A percentile compares a stretch with the other conserved stretches of the same genome.
These are phyloP conservation scores for Orbilia javanica DNA, from an alignment of 2,329 filamentous ascomycete genomes.

Conservation along the genomic window DNA sequence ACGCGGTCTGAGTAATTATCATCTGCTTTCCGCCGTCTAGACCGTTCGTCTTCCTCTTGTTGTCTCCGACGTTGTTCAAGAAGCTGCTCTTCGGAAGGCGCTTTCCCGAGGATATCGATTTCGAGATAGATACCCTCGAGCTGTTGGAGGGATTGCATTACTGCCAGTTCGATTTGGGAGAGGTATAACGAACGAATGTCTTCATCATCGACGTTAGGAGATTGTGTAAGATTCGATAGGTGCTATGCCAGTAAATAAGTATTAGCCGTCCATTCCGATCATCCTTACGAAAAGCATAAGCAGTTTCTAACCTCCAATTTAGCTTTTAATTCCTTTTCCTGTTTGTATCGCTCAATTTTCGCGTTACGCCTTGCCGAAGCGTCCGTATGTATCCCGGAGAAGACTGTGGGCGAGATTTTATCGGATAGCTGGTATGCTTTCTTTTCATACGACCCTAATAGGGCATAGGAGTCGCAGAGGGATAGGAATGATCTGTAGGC, in stretches of 20 bases:
- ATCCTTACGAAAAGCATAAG: background rate
- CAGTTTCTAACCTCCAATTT: constrained; percentile 76
- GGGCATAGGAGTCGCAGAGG: constrained; percentile 80
- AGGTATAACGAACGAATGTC: constrained; percentile 83
- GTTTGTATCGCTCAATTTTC: constrained; percentile 86
- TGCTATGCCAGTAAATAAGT: constrained; percentile 7
- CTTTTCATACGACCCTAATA: constrained; percentile 75
- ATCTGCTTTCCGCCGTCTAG: constrained; percentile 68
- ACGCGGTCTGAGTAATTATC: constrained; percentile 78
- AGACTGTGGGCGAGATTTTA: constrained; percentile 37
- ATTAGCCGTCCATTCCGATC: background rate
- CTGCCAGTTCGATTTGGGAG: constrained; percentile 78
- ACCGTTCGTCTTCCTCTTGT: constrained; percentile 67
- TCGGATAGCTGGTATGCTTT: constrained; percentile 70
- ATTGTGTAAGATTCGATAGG: constrained; percentile 19
- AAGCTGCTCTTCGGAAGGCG: constrained; percentile 70
- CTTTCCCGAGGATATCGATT: constrained; percentile 81
- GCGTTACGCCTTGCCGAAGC: constrained; percentile 79
- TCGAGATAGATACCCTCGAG: constrained; percentile 91
- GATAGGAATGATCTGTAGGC: constrained; percentile 84
- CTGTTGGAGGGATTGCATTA: constrained; percentile 84
- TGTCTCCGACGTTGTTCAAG: constrained; percentile 64
- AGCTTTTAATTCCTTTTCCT: constrained; percentile 85
- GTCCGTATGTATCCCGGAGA: constrained; percentile 64
- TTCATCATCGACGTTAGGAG: constrained; percentile 81